Evolutionary conservation across 306 rosid genomes (phyloP), one percentile per base, ranked within the genome.

Genomic region (Lathyrus oleraceus): DNA sequence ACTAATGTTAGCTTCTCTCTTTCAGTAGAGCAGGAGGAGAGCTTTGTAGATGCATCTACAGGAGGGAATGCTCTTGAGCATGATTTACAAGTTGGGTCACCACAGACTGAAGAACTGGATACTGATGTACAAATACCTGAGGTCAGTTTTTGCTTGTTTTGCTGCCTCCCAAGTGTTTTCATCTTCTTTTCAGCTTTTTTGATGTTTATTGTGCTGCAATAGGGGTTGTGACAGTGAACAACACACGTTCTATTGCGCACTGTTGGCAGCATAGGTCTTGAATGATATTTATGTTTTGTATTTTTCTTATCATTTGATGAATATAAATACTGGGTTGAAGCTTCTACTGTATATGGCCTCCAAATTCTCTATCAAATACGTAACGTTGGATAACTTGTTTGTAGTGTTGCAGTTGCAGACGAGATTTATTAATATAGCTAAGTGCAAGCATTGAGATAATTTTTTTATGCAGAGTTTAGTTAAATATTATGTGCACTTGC

Each of bases 1-100:
- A 75, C 78, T 51, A 63, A 60, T 52, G 68, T 54, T 69, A 72
- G 73, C 68, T 8, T 81, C 70, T 17, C 57, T 60, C 71, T 70
- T 67, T 72, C 86, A 89, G 97, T 79, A 69, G 87, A 81, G 74
- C 86, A 57, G 73, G 86, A 69, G 68, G 87, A 84, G 79, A 45
- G 47, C 72, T 64, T 73, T 70, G 81, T 53, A 71, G 82, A 75
- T 76, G 87, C 75, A 76, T 76, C 83, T 79, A 74, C 61, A 61
- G 84, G 70, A 36, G 88, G 85, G 67, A 81, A 75, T 51, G 42
- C 75, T 78, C 67, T 71, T 32, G 92, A 84, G 66, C 81, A 47
- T 65, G 81, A 82, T 79, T 71, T 57, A 77, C 85, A 82, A 28
- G 79, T 56, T 79, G 86, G 38, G 32, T 74, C 75, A 38, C 73